Percentiles rank a stretch among this genome's conserved stretches.
Evolutionary conservation across 1,139 yeast species (phyloP).

Genomic region (Meyerozyma carpophila): DNA sequence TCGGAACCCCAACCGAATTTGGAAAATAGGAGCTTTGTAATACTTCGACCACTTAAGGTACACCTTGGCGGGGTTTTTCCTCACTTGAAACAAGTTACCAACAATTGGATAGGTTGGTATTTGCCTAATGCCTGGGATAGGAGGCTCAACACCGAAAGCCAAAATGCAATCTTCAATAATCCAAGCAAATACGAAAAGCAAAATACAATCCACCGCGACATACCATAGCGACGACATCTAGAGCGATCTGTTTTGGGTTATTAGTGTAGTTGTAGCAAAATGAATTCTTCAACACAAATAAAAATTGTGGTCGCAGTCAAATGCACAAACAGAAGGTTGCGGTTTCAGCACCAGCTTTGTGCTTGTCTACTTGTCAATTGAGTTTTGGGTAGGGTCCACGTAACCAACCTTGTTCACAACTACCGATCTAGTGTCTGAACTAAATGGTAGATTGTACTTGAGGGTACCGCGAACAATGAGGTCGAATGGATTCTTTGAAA

Average conservation of each 20-base stretch:
- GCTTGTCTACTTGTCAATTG: not conserved
- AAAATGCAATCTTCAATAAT: not conserved
- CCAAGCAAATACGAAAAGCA: not conserved
- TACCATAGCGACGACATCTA: not conserved
- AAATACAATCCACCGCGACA: not conserved
- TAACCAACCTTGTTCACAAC: conserved; percentile 57
- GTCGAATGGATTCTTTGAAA: conserved; percentile 81
- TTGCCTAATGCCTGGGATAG: conserved; percentile 30
- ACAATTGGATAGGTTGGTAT: conserved; percentile 50
- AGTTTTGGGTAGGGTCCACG: conserved; percentile 45
- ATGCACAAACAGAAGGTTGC: not conserved
- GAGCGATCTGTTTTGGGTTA: not conserved
- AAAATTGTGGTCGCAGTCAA: not conserved
- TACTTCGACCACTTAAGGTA: conserved; percentile 43
- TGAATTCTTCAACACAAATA: not conserved
- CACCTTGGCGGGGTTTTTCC: conserved; percentile 46
- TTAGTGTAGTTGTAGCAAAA: too few species aligned
- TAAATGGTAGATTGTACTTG: conserved; percentile 69
- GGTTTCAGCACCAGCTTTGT: not conserved
- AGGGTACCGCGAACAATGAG: conserved; percentile 78
- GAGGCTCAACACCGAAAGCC: conserved; percentile 4
- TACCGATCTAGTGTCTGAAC: conserved; percentile 48
- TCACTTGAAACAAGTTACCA: conserved; percentile 47
- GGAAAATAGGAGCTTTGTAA: conserved; percentile 48
- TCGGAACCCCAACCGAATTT: conserved; percentile 54